These are phyloP conservation scores for Xerophyta viscosa DNA, from an alignment of 106 monocot genomes.

Conservation along the genomic window DNA sequence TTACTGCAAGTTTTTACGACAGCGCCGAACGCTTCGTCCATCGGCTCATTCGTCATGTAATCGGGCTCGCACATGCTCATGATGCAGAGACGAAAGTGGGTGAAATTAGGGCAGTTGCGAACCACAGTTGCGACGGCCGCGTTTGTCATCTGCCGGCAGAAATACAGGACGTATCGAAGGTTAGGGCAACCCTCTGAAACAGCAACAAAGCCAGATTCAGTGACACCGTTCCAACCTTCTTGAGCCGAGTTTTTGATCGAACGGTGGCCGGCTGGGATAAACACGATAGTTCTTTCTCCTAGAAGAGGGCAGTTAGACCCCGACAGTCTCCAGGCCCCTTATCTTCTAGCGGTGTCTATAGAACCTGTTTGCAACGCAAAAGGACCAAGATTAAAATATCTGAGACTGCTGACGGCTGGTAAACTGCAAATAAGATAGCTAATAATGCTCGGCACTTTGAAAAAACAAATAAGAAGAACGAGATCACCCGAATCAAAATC, in stretches of 20 bases:
- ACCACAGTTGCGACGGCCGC: conserved; percentile 23
- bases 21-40: conserved; percentile 35
- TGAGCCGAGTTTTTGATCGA: conserved; percentile 3
- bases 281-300: conserved; percentile 28
- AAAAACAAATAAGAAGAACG: too few relatives aligned
- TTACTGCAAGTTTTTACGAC: conserved; percentile 24
- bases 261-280: conserved; percentile 20
- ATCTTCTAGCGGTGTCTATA: conserved; percentile 27
- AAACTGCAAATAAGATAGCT: too few relatives aligned
- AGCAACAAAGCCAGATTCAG: conserved; percentile 26
- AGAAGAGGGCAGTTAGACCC: conserved; percentile 16
- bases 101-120: conserved; percentile 33
- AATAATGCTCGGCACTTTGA: too few relatives aligned
- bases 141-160: conserved; percentile 38
- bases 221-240: conserved; percentile 22
- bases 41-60: conserved; percentile 18
- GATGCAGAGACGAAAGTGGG: conserved; percentile 30
- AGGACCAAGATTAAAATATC: too few relatives aligned
- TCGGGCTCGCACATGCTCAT: conserved; percentile 21
- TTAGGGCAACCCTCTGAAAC: conserved; percentile 28
- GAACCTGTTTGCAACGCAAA: conserved; percentile 12
- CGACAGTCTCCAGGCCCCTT: conserved; percentile 30
- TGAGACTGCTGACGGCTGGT: too few relatives aligned
- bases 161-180: conserved; percentile 28
- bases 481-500: too few relatives aligned